phyloP scores from a whole-genome alignment of 371 early-diverging fungal genomes.

The Smittium culicis region DNA sequence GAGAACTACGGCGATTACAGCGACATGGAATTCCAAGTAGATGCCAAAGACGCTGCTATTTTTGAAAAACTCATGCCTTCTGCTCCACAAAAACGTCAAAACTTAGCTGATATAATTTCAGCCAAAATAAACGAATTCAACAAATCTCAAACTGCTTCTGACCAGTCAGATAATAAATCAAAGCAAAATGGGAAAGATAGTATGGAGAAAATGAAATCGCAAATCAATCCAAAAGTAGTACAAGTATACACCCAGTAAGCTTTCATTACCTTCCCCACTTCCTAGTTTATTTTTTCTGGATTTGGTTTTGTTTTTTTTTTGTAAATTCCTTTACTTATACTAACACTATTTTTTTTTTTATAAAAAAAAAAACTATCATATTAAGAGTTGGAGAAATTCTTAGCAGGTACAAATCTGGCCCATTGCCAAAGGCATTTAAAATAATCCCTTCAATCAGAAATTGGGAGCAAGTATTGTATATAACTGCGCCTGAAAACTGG shows the following conservation, averaged over 20 bases:
- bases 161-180: slow-evolving; percentile 12
- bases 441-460: slow-evolving; percentile 86
- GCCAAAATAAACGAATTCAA: slow-evolving; percentile 73
- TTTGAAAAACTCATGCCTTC: slow-evolving; percentile 77
- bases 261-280: too few relatives aligned
- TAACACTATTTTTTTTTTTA: too few relatives aligned
- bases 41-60: slow-evolving; percentile 56
- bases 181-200: neutral
- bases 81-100: slow-evolving; percentile 65
- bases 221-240: slow-evolving; percentile 74
- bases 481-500: slow-evolving; percentile 86
- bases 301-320: too few relatives aligned
- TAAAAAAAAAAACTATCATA: too few relatives aligned
- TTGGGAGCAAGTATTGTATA: slow-evolving; percentile 91
- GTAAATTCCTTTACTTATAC: too few relatives aligned
- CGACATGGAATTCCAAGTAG: slow-evolving; percentile 48
- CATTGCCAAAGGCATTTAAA: slow-evolving; percentile 96
- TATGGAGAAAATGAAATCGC: slow-evolving; percentile 18
- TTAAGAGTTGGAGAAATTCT: slow-evolving; percentile 71
- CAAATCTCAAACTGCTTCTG: slow-evolving; percentile 28
- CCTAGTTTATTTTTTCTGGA: too few relatives aligned
- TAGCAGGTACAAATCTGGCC: slow-evolving; percentile 87
- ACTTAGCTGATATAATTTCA: slow-evolving; percentile 88
- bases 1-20: slow-evolving; percentile 21
- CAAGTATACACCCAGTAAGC: slow-evolving; percentile 79